Evolutionary conservation across 169 alveolate genomes (phyloP), one percentile per base, ranked within the genome.

Genomic region (Cryptosporidium parvum): DNA sequence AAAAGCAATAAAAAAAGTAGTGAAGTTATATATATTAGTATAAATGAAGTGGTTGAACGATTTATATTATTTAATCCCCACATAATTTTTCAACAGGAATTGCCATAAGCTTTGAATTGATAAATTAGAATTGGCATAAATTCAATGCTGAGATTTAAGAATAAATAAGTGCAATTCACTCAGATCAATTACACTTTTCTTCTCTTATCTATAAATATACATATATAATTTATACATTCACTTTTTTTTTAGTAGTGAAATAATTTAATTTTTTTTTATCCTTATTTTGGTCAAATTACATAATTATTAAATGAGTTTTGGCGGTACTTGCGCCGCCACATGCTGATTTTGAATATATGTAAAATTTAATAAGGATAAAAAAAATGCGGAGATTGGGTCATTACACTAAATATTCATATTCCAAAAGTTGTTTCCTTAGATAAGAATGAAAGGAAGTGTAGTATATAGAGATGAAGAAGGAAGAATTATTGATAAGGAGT

Each of bases 381-480:
- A 56, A 10, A 56, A 56, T 56, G 35, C 6, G 21, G 14, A 12
- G 21, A 56, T 7, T 10, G 35, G 3, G 18, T 26, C 8, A 16
- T 8, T 8, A 21, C 0, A 10, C 18, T 23, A n/a, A 26, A 23
- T 3, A n/a, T 56, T 26, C 29, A 2, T 14, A 29, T 23, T n/a
- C 3, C 29, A 10, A 62, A n/a, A 12, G 3, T 21, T 33, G 16
- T 44, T 23, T 71, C 26, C 26, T 35, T 29, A 23, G 51, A 51
- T 44, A 44, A 37, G n/a, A 8, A 73, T 73, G 86, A 58, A 59
- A 14, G 52, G 37, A 9, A 29, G 10, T 53, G 52, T 65, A 16
- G 52, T 39, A 0, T 80, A 62, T 16, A 80, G 89, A 39, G 75
- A 80, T 39, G 68, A 44, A 37, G 6, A 62, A 16, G 89, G 89